Conservation (phyloP, 441 rosid species). For the Pelargonium myrrhifolium region DNA sequence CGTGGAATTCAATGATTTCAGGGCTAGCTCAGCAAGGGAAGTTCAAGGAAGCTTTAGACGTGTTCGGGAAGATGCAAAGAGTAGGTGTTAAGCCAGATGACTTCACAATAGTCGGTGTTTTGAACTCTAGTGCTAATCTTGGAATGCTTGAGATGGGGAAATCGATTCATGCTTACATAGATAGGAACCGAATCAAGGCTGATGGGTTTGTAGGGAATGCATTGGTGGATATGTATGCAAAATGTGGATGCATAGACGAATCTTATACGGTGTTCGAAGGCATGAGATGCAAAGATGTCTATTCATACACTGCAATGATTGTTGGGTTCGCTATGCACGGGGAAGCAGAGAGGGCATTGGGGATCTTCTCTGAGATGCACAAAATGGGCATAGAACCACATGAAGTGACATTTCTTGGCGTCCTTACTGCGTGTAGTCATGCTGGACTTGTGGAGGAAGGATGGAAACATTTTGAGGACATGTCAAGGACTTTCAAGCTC, state of each 20-base stretch:
- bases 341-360: not conserved
- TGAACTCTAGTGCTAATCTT: conserved; percentile 6
- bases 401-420: not conserved
- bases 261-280: not conserved
- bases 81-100: not conserved
- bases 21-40: conserved; percentile 9
- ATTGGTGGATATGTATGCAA: conserved; percentile 6
- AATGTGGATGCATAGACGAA: conserved; percentile 4
- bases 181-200: not conserved
- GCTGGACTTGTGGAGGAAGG: conserved; percentile 1
- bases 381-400: not conserved
- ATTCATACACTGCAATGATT: conserved; percentile 1
- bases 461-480: not conserved
- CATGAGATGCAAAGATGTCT: conserved; percentile 3
- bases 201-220: conserved; percentile 8
- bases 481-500: not conserved
- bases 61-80: conserved; percentile 3
- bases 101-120: not conserved
- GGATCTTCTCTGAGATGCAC: not conserved
- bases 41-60: not conserved
- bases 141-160: conserved; percentile 1
- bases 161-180: not conserved
- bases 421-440: not conserved
- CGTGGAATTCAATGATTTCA: conserved; percentile 5
- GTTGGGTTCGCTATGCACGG: conserved; percentile 6